Percentiles rank a stretch among this genome's conserved stretches.
Evolutionary conservation across 2,329 filamentous ascomycete genomes (phyloP).

Genomic region (Xylariaceae sp.): DNA sequence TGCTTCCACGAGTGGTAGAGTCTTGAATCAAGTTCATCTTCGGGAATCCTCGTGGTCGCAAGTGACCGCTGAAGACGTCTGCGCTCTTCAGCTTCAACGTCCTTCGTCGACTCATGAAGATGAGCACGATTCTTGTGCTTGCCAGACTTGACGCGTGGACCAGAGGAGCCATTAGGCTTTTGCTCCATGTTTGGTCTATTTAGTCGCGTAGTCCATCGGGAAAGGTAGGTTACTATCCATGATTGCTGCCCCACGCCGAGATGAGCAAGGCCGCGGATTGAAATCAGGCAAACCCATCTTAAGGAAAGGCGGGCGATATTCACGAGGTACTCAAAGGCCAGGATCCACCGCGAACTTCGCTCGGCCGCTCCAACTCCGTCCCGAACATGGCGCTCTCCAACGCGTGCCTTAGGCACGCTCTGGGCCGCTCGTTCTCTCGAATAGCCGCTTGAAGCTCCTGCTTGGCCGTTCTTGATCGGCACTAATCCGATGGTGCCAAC

Average conservation of each 20-base stretch:
- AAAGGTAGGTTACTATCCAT: constrained; percentile 55
- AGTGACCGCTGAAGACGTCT: constrained; percentile 46
- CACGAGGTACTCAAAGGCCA: constrained; percentile 69
- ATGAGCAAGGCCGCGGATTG: constrained; percentile 49
- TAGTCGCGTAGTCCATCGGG: constrained; percentile 37
- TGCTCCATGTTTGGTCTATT: constrained; percentile 25
- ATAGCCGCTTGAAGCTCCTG: constrained; percentile 52
- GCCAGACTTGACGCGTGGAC: constrained; percentile 39
- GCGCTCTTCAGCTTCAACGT: constrained; percentile 76
- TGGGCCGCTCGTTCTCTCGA: constrained; percentile 65
- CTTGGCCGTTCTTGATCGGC: constrained; percentile 45
- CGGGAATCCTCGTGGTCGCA: constrained; percentile 42
- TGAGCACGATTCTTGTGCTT: constrained; percentile 50
- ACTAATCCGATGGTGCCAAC: constrained; percentile 52
- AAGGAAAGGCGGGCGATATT: constrained; percentile 65
- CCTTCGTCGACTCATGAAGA: constrained; percentile 59
- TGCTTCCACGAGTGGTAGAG: constrained; percentile 81
- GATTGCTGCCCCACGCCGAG: constrained; percentile 59
- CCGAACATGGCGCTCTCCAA: constrained; percentile 41
- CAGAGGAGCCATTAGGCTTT: constrained; percentile 11
- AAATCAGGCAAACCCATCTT: constrained; percentile 51
- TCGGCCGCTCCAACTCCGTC: constrained; percentile 76
- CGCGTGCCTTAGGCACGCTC: constrained; percentile 44
- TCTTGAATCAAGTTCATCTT: constrained; percentile 64
- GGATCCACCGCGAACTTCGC: constrained; percentile 70